Conservation (phyloP, 139 green algal genomes). For the Chlamydomonas sp. region DNA sequence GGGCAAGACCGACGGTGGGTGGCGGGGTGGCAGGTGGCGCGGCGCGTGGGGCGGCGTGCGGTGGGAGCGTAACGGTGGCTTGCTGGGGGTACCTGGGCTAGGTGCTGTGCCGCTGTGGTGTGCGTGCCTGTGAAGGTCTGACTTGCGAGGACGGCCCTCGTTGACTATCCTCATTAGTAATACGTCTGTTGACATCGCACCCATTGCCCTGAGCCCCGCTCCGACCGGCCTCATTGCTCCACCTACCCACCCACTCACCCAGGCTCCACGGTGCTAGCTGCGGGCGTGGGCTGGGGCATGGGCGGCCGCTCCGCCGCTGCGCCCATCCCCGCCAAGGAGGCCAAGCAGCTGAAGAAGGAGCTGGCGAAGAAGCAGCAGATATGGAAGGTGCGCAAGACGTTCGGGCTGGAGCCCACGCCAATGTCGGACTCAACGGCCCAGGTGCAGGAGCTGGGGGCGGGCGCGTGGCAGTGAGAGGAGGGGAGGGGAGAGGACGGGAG, state of each 20-base stretch:
- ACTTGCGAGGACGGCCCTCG: no score
- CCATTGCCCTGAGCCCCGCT: no score
- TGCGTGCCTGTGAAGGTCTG: no score
- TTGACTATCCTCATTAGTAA: no score
- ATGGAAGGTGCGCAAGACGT: slow-evolving; percentile 45
- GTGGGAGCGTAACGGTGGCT: no score
- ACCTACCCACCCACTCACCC: background rate
- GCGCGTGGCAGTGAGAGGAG: slow-evolving; percentile 34
- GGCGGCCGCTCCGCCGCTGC: background rate
- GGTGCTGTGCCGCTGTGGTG: no score
- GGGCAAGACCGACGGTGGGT: slow-evolving; percentile 6
- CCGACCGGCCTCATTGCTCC: background rate
- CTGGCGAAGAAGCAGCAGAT: slow-evolving; percentile 47
- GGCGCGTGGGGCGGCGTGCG: background rate
- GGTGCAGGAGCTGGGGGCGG: slow-evolving; percentile 43
- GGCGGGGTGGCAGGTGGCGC: background rate
- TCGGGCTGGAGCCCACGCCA: slow-evolving; percentile 44
- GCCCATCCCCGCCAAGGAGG: slow-evolving; percentile 2
- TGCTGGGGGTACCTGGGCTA: no score
- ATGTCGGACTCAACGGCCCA: slow-evolving; percentile 28
- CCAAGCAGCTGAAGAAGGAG: slow-evolving; percentile 4
- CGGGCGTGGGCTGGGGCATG: slow-evolving; percentile 50
- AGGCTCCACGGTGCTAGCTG: slow-evolving; percentile 9
- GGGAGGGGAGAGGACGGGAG: background rate
- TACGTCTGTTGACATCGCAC: no score